These are phyloP conservation scores for Mycena filopes DNA, from an alignment of 768 basidiomycete species.

Conservation along the genomic window DNA sequence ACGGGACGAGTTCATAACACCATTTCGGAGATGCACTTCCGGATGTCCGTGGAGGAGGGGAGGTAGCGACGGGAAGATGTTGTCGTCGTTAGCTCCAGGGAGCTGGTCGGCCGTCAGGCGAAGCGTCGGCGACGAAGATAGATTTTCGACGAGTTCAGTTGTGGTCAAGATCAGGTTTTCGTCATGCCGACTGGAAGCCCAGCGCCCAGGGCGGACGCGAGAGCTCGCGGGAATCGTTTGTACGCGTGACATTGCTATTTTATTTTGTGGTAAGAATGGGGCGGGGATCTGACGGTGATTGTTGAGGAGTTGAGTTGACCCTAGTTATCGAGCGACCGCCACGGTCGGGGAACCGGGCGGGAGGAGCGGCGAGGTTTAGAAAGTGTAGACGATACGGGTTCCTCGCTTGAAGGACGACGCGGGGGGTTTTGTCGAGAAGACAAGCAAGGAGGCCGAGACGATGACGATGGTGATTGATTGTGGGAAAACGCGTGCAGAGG, in stretches of 20 bases:
- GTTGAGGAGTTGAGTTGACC: conserved; percentile 24
- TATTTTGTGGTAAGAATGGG: conserved; percentile 31
- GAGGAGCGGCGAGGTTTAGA: conserved; percentile 58
- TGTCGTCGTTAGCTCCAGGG: conserved; percentile 57
- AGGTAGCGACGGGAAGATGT: conserved; percentile 70
- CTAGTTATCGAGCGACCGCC: conserved; percentile 65
- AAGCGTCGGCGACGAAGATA: conserved; percentile 69
- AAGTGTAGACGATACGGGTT: conserved; percentile 53
- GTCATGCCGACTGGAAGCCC: conserved; percentile 26
- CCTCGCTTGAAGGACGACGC: conserved; percentile 54
- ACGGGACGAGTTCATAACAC: conserved; percentile 74
- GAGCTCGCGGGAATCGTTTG: conserved; percentile 40
- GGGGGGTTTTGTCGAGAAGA: conserved; percentile 11
- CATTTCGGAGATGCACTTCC: conserved; percentile 78
- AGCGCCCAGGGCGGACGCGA: conserved; percentile 29
- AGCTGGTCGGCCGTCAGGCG: conserved; percentile 81
- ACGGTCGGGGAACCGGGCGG: conserved; percentile 56
- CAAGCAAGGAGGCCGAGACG: neutral
- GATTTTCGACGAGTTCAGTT: conserved; percentile 39
- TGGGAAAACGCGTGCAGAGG: conserved; percentile 4
- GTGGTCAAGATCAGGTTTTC: conserved; percentile 65
- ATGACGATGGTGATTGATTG: neutral
- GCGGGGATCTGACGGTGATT: conserved; percentile 4
- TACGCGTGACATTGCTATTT: conserved; percentile 52
- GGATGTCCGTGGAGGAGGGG: conserved; percentile 76